Conservation (phyloP, 768 basidiomycete species). For the Fistulinella prunicolor region DNA sequence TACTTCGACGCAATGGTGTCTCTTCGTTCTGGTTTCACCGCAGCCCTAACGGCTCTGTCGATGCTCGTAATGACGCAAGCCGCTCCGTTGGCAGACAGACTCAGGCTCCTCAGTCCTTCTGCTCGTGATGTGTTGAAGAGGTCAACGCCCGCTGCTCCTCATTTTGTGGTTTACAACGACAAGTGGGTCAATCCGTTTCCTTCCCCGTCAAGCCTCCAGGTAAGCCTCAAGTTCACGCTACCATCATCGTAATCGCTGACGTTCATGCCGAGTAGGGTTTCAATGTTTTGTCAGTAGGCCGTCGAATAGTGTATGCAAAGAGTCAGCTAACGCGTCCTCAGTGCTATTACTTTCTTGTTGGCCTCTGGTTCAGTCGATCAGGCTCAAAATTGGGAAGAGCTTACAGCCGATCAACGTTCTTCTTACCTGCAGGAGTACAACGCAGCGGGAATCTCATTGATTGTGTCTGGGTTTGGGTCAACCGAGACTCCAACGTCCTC, state of each 20-base stretch:
- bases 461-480: conserved; percentile 56
- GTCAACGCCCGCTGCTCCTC: conserved; percentile 42
- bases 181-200: conserved; percentile 45
- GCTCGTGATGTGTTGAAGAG: conserved; percentile 22
- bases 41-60: conserved; percentile 5
- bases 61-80: conserved; percentile 12
- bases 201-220: conserved; percentile 41
- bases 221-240: conserved; percentile 15
- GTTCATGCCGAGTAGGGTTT: conserved; percentile 24
- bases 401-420: conserved; percentile 38
- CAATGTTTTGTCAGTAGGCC: conserved; percentile 33
- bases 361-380: conserved; percentile 42
- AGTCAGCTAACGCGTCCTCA: conserved; percentile 7
- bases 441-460: conserved; percentile 54
- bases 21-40: conserved; percentile 5
- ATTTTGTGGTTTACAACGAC: conserved; percentile 45
- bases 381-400: conserved; percentile 43
- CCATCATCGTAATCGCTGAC: background rate
- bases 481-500: conserved; percentile 40
- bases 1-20: conserved; percentile 14
- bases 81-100: conserved; percentile 20
- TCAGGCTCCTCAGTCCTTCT: conserved; percentile 19
- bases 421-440: conserved; percentile 46
- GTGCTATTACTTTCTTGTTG: conserved; percentile 42
- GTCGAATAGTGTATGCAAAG: background rate